Base-by-base conservation (phyloP, 2,329 filamentous ascomycete species). In the Tolypocladium sp. region DNA sequence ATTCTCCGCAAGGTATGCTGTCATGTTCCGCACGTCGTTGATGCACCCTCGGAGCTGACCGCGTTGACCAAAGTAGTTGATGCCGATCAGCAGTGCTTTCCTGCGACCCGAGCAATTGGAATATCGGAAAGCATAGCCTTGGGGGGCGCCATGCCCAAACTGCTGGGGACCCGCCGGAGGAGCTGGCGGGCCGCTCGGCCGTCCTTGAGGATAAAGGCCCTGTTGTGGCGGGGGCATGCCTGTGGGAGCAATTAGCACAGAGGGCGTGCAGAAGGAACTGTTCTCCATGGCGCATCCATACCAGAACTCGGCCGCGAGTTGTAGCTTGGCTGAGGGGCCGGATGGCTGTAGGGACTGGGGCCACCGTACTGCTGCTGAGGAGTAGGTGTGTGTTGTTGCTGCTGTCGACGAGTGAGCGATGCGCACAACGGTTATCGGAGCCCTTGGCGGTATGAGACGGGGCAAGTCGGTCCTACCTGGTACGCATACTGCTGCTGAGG, bases 21-120 rank as follows among this genome's bases (percentile, higher is more conserved):
- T 96, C 91, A 97, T 96, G 77, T 97, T 97, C 76, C 92, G 90
- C 51, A 97, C 93, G 71, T 97, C 93, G 71, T 97, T 97, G 79
- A 97, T 97, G 70, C 93, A 97, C 53, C 93, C 93, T 60, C 92
- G 82, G 55, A 97, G 80, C 78, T 97, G 90, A 35, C 92, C 92
- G 60, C 90, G 86, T 76, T 97, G 92, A 57, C 89, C 87, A 71
- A 97, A 97, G 76, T 97, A 97, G 76, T 97, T 97, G 79, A 97
- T 96, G 58, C 93, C 93, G 66, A 97, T 93, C 62, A 97, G 76
- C 37, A 97, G 78, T 5, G 92, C 93, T 77, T 97, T 97, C 70
- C 92, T 82, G 67, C 87, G 85, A 53, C 92, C 93, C 6, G 89
- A 95, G 72, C 92, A 97, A 65, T 88, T 88, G 54, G 92, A 96